Evolutionary conservation across 768 basidiomycete genomes (phyloP).

Genomic region (Lentinula detonsa): DNA sequence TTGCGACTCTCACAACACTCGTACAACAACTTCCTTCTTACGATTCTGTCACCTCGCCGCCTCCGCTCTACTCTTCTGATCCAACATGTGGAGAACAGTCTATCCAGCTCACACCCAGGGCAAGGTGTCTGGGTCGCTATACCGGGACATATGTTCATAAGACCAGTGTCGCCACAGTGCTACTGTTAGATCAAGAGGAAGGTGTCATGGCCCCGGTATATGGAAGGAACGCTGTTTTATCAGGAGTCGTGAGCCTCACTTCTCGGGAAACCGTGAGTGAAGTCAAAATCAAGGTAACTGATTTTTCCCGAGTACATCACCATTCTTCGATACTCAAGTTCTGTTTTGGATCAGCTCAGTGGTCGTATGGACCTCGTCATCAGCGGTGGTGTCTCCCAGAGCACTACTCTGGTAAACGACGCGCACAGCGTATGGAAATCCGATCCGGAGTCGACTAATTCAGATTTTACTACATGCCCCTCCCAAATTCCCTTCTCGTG

Average conservation of each 20-base stretch:
- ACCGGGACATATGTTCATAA: slow-evolving; percentile 35
- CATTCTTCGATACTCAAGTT: neutral
- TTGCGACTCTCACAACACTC: slow-evolving; percentile 5
- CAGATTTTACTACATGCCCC: slow-evolving; percentile 18
- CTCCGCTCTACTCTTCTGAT: slow-evolving; percentile 53
- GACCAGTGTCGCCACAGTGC: slow-evolving; percentile 31
- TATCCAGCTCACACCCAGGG: slow-evolving; percentile 42
- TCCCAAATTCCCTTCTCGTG: slow-evolving; percentile 14
- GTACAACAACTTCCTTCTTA: slow-evolving; percentile 40
- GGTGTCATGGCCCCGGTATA: slow-evolving; percentile 33
- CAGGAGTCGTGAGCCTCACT: slow-evolving; percentile 38
- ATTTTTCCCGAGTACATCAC: neutral
- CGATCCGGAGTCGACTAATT: slow-evolving; percentile 3
- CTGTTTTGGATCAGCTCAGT: slow-evolving; percentile 38
- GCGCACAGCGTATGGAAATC: slow-evolving; percentile 29
- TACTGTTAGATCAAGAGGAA: slow-evolving; percentile 42
- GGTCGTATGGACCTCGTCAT: slow-evolving; percentile 34
- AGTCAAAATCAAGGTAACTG: slow-evolving; percentile 40
- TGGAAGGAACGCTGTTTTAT: slow-evolving; percentile 33
- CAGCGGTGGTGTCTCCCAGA: slow-evolving; percentile 31
- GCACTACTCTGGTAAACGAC: slow-evolving; percentile 25
- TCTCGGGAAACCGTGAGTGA: slow-evolving; percentile 29
- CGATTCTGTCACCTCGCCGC: slow-evolving; percentile 39
- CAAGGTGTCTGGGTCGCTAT: slow-evolving; percentile 16
- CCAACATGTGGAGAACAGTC: slow-evolving; percentile 46